Conservation (phyloP, 495 filamentous ascomycete species). For the Aspergillus wentii region DNA sequence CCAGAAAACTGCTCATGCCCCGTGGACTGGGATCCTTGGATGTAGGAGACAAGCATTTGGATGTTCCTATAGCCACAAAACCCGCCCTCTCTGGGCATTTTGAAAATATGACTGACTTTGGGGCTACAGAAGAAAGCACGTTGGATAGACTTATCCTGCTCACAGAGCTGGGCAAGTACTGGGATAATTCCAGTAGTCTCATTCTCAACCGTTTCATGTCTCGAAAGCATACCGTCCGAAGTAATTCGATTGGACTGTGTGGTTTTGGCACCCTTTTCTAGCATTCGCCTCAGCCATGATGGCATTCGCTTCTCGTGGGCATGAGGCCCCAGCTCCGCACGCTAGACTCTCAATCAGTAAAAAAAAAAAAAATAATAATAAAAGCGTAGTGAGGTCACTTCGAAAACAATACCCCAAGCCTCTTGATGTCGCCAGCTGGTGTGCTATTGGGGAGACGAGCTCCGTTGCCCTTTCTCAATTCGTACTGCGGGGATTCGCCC, state of each 20-base stretch:
- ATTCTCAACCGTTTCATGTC: slow-evolving; percentile 50
- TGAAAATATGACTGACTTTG: slow-evolving; percentile 72
- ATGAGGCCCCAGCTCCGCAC: slow-evolving; percentile 72
- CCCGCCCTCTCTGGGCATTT: slow-evolving; percentile 73
- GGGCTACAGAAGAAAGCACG: slow-evolving; percentile 79
- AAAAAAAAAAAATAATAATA: background rate
- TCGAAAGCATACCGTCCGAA: slow-evolving; percentile 42
- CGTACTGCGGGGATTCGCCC: background rate
- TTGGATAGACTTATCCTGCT: slow-evolving; percentile 56
- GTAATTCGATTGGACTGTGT: slow-evolving; percentile 52
- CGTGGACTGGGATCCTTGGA: slow-evolving; percentile 50
- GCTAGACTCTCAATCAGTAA: slow-evolving; percentile 25
- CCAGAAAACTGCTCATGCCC: slow-evolving; percentile 57
- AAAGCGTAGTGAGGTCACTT: no score
- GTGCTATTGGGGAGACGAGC: background rate
- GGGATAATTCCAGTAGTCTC: slow-evolving; percentile 66
- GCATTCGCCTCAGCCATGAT: slow-evolving; percentile 61
- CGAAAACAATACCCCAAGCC: slow-evolving; percentile 35
- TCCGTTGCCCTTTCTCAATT: background rate
- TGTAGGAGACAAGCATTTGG: slow-evolving; percentile 84
- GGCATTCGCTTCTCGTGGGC: slow-evolving; percentile 90
- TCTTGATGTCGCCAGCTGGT: slow-evolving; percentile 13
- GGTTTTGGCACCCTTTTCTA: slow-evolving; percentile 59
- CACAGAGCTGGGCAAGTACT: slow-evolving; percentile 65
- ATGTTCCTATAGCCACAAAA: slow-evolving; percentile 99